Conservation (phyloP, 1,284 basidiomycete genomes). For the Marasmius fiardii region DNA sequence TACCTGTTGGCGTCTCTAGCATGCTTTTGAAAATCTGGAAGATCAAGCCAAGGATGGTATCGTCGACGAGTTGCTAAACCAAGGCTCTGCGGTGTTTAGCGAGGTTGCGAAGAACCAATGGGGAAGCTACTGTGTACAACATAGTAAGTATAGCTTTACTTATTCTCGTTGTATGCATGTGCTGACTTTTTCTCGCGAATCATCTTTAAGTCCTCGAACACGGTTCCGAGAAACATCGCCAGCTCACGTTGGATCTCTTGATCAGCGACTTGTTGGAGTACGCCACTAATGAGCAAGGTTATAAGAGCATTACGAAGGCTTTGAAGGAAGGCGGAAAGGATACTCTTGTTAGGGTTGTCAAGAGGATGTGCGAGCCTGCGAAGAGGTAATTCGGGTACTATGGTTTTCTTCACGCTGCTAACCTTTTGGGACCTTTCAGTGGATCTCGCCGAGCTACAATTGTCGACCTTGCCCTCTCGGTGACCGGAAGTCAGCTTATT, state of each 20-base stretch:
- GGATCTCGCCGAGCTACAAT: conserved; percentile 68
- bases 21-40: conserved; percentile 83
- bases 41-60: conserved; percentile 79
- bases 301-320: conserved; percentile 79
- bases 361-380: conserved; percentile 78
- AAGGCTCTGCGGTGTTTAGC: conserved; percentile 60
- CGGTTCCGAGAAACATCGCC: conserved; percentile 66
- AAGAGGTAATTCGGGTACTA: conserved; percentile 49
- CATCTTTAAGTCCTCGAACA: conserved; percentile 67
- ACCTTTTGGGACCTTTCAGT: conserved; percentile 34
- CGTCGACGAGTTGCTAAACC: conserved; percentile 72
- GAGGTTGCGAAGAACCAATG: conserved; percentile 83
- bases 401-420: conserved; percentile 3
- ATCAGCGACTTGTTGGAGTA: conserved; percentile 70
- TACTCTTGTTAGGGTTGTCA: conserved; percentile 65
- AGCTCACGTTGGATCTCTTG: conserved; percentile 70
- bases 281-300: conserved; percentile 75
- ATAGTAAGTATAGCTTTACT: conserved; percentile 48
- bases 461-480: conserved; percentile 76
- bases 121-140: conserved; percentile 82
- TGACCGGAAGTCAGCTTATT: conserved; percentile 80
- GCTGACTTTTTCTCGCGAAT: background rate
- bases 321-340: conserved; percentile 78
- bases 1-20: conserved; percentile 38
- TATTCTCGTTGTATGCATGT: background rate